phyloP scores from a whole-genome alignment of 83 land plant genomes.

The Picea abies region DNA sequence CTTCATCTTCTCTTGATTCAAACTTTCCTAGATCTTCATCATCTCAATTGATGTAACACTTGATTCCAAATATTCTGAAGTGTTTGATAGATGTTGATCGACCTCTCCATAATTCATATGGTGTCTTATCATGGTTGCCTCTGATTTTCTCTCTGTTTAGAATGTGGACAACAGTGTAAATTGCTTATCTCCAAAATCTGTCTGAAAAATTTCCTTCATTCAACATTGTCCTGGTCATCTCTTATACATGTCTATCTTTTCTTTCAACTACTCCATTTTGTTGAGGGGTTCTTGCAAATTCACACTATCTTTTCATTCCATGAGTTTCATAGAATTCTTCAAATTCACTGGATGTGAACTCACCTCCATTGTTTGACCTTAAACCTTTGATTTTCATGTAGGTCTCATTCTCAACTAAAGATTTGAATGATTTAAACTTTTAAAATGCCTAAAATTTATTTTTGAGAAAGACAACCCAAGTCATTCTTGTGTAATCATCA shows the following conservation, averaged over 20 bases:
- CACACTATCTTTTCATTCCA: background rate
- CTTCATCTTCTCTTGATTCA: too few species aligned
- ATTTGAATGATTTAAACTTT: background rate
- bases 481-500: constrained; percentile 1
- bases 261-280: background rate
- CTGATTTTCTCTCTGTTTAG: background rate
- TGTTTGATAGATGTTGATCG: too few species aligned
- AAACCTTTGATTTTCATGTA: background rate
- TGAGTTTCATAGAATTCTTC: background rate
- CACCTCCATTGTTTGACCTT: background rate
- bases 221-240: background rate
- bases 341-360: background rate
- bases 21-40: background rate
- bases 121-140: background rate
- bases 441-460: background rate
- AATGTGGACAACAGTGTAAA: background rate
- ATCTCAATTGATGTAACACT: too few species aligned
- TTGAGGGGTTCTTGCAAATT: background rate
- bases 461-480: too few species aligned
- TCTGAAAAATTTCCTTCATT: background rate
- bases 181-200: background rate
- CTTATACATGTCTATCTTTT: background rate
- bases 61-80: too few species aligned
- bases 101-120: too few species aligned
- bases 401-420: background rate